Base-by-base conservation (phyloP, 2,329 filamentous ascomycete genomes). In the Cyclaneusma minus region DNA sequence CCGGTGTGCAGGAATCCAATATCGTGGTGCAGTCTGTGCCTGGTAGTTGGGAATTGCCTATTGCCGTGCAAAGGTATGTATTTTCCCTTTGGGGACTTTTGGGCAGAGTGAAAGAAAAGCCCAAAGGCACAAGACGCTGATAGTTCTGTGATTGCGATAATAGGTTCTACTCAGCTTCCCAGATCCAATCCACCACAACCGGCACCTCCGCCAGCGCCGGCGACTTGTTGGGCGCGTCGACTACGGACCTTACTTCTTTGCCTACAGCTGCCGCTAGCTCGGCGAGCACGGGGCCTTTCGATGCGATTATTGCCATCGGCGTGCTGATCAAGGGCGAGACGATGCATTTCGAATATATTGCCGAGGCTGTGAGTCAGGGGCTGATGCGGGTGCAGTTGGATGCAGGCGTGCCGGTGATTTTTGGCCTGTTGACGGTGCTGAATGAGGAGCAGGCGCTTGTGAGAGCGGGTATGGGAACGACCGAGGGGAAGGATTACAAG, bases 271-370 rank as follows among this genome's bases (percentile, higher is more conserved):
- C 60, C 12, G 34, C 52, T 24, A 35, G 49, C 16, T 44, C 55
- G 3, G 39, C 52, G n/a, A 43, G 60, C 34, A 55, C 65, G 31
- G 56, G 61, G 29, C 70, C 83, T 12, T 95, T 95, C 44, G 87
- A 95, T 48, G 89, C 89, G 35, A 73, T 98, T 36, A 85, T 98
- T 39, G 84, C 89, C 28, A 80, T 98, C 40, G 89, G 89, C 29
- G 85, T 93, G 30, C 69, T 98, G 34, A 94, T 98, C 59, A 98
- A 98, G 62, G 89, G 89, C 50, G 81, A 92, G 56, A 95, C 89
- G 5, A 94, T 94, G 84, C 89, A 98, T 57, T 98, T 98, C 47
- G 89, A 98, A 57, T 95, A 98, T 58, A 98, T 98, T 43, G 68
- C 85, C 21, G 89, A 95, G 37, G 71, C 82, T 21, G 84, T 91